Evolutionary conservation across 2,329 filamentous ascomycete genomes (phyloP).

Genomic region (Curvularia sp.): DNA sequence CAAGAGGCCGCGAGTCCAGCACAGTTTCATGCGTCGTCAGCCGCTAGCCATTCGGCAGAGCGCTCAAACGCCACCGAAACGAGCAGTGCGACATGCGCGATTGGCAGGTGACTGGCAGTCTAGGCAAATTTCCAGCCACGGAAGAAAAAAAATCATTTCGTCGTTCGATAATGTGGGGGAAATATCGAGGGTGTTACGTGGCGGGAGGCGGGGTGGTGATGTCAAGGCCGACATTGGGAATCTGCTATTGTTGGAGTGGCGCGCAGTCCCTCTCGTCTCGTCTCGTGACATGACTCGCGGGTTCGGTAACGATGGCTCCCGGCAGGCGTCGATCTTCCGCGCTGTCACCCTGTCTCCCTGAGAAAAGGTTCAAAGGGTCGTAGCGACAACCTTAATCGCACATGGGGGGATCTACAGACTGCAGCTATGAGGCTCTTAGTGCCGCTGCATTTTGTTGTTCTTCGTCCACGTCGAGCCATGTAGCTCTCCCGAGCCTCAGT

Average conservation of each 20-base stretch:
- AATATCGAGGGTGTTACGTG: conserved; percentile 4
- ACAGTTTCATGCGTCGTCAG: conserved; percentile 48
- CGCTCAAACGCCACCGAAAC: conserved; percentile 40
- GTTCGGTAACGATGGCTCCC: conserved; percentile 11
- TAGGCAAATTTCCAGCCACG: neutral
- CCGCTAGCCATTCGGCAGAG: conserved; percentile 24
- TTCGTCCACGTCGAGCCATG: neutral
- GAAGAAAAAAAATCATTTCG: neutral
- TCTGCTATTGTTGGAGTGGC: conserved; percentile 32
- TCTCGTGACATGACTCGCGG: conserved; percentile 11
- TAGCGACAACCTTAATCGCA: neutral
- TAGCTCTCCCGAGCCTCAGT: neutral
- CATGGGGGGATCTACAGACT: conserved; percentile 7
- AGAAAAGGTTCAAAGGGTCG: neutral
- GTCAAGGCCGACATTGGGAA: conserved; percentile 13
- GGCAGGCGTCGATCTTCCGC: conserved; percentile 17
- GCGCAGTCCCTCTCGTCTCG: neutral
- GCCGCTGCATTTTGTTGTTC: neutral
- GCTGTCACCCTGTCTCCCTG: conserved; percentile 3
- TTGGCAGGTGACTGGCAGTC: neutral
- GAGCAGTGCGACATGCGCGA: conserved; percentile 14
- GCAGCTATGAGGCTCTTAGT: conserved; percentile 1
- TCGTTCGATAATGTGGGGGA: neutral
- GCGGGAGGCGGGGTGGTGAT: conserved; percentile 13
- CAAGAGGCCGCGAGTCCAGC: conserved; percentile 25